Base-by-base conservation (phyloP, 345 rosid species). In the Schrenkiella parvula region DNA sequence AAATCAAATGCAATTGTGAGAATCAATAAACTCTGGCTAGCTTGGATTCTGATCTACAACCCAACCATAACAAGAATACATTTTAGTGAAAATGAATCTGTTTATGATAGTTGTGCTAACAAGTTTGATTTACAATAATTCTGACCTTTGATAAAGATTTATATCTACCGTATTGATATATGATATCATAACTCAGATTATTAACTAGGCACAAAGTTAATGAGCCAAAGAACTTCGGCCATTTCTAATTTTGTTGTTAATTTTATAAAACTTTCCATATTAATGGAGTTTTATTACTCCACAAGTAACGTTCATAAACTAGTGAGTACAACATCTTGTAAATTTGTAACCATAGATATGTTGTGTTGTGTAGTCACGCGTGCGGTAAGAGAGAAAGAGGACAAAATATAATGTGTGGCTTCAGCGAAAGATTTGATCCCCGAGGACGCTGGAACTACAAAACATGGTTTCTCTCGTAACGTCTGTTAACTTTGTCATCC, bases 381-480 rank as follows among this genome's bases (percentile, higher is more conserved):
- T 17, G 52, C 43, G 18, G 8, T 31, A 43, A 31, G 34, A 67
- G 46, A 5, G 66, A 46, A 71, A 70, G 61, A 61, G 32, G 75
- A 71, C 75, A 38, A 50, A 43, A 1, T 9, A 4, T 14, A 0
- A 6, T 17, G 5, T 39, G 17, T 39, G 43, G 43, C 7, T 13
- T 50, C 8, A n/a, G 35, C 17, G 26, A 50, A n/a, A 71, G 53
- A 72, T 72, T 29, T 35, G 44, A 35, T 29, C 47, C 54, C 76
- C 76, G 19, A 13, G 54, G 28, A 72, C 52, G 64, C 62, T 29
- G 76, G 76, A 63, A 31, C 63, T 71, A 51, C 54, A 51, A 31
- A n/a, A 72, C 69, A 51, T n/a, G 34, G 17, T 47, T 64, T 71
- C 35, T 26, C 58, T 59, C 4, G 29, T 17, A 35, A 22, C 34